These are phyloP conservation scores for Obba rivulosa DNA, from an alignment of 768 basidiomycete genomes.

Conservation along the genomic window DNA sequence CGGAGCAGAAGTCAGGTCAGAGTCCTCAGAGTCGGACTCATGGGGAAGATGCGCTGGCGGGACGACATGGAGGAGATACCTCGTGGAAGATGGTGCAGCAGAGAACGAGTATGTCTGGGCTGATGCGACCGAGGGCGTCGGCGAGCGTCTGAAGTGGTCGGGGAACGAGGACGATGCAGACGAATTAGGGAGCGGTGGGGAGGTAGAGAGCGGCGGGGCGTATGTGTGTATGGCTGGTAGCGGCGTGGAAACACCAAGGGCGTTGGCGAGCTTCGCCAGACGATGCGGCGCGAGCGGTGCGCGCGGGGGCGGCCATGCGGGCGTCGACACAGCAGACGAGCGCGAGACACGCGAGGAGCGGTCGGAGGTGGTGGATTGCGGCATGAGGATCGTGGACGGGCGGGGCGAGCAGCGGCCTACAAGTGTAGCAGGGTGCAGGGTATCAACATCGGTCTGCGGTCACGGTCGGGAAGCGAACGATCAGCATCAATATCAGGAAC, in stretches of 20 bases:
- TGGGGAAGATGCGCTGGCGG: slow-evolving; percentile 73
- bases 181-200: slow-evolving; percentile 13
- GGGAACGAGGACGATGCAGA: slow-evolving; percentile 27
- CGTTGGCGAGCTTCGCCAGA: slow-evolving; percentile 80
- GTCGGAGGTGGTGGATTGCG: slow-evolving; percentile 14
- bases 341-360: slow-evolving; percentile 13
- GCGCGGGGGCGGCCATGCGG: slow-evolving; percentile 60
- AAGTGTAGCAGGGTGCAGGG: neutral
- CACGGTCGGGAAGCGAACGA: no score
- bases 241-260: slow-evolving; percentile 75
- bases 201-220: slow-evolving; percentile 9
- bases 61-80: slow-evolving; percentile 77
- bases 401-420: slow-evolving; percentile 4
- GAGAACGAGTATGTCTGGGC: slow-evolving; percentile 30
- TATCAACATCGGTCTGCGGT: neutral
- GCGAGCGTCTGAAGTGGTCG: slow-evolving; percentile 42
- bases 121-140: slow-evolving; percentile 33
- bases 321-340: slow-evolving; percentile 8
- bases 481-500: no score
- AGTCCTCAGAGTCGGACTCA: slow-evolving; percentile 40
- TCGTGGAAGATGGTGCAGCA: slow-evolving; percentile 37
- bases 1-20: slow-evolving; percentile 48
- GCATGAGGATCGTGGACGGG: slow-evolving; percentile 19
- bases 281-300: slow-evolving; percentile 70
- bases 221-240: slow-evolving; percentile 42